Evolutionary conservation across 1,139 yeast species (phyloP).

Genomic region (Yamadazyma diospyri): DNA sequence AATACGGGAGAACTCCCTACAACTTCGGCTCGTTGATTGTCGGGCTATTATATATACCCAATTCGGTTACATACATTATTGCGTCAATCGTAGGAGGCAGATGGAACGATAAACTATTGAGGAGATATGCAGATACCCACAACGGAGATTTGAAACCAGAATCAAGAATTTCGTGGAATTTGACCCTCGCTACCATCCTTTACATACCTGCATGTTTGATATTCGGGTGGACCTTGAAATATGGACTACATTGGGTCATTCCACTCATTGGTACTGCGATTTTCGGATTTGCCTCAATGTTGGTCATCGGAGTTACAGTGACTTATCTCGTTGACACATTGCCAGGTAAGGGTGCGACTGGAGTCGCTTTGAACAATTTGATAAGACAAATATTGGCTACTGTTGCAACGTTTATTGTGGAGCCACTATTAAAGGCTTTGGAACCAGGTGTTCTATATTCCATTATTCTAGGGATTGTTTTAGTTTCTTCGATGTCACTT

Average conservation of each 20-base stretch:
- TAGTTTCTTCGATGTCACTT: slow-evolving; percentile 42
- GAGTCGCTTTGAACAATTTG: slow-evolving; percentile 78
- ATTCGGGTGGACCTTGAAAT: slow-evolving; percentile 79
- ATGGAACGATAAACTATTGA: slow-evolving; percentile 68
- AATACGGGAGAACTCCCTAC: slow-evolving; percentile 65
- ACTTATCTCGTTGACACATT: slow-evolving; percentile 81
- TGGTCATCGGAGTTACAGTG: slow-evolving; percentile 75
- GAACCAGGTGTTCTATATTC: slow-evolving; percentile 71
- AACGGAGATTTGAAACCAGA: slow-evolving; percentile 73
- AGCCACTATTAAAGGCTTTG: slow-evolving; percentile 59
- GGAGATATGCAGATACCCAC: slow-evolving; percentile 49
- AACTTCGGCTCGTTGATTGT: slow-evolving; percentile 60
- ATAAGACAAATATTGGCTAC: slow-evolving; percentile 75
- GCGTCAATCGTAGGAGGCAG: slow-evolving; percentile 77
- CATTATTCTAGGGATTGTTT: slow-evolving; percentile 58
- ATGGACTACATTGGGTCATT: slow-evolving; percentile 66
- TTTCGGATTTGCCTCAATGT: slow-evolving; percentile 82
- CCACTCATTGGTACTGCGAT: slow-evolving; percentile 77
- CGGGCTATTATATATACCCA: slow-evolving; percentile 80
- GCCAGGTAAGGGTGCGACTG: slow-evolving; percentile 88
- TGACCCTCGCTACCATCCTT: slow-evolving; percentile 57
- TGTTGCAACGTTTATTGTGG: slow-evolving; percentile 68
- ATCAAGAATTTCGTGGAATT: slow-evolving; percentile 73
- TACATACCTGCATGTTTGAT: slow-evolving; percentile 67
- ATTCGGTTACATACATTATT: slow-evolving; percentile 70